phyloP scores from a whole-genome alignment of 2,329 filamentous ascomycete species.

The Massarina eburnea region DNA sequence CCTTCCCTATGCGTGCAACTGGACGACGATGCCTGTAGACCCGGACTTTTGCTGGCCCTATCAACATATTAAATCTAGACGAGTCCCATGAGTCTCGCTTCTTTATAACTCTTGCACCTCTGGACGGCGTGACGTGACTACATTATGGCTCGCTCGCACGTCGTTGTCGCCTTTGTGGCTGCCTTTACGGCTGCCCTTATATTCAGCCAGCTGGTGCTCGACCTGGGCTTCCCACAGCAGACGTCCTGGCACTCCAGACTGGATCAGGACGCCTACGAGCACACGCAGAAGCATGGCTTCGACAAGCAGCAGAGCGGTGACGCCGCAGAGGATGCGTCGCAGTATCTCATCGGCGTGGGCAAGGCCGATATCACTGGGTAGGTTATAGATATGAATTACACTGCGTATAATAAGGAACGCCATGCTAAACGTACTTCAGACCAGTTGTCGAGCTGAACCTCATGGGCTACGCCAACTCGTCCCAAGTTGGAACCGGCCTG shows the following conservation, averaged over 20 bases:
- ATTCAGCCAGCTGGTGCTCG: slow-evolving; percentile 36
- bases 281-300: slow-evolving; percentile 27
- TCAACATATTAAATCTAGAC: too few relatives aligned
- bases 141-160: slow-evolving; percentile 45
- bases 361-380: slow-evolving; percentile 74
- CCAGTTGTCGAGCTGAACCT: slow-evolving; percentile 89
- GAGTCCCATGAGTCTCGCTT: slow-evolving; percentile 8
- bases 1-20: too few relatives aligned
- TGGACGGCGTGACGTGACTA: slow-evolving; percentile 7
- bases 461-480: slow-evolving; percentile 87
- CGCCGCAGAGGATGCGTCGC: slow-evolving; percentile 40
- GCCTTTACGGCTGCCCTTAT: slow-evolving; percentile 38
- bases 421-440: slow-evolving; percentile 43
- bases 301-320: slow-evolving; percentile 31
- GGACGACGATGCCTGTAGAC: too few relatives aligned
- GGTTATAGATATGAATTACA: background rate
- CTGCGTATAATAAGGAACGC: background rate
- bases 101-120: slow-evolving; percentile 21
- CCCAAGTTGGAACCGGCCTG: slow-evolving; percentile 79
- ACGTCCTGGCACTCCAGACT: slow-evolving; percentile 40
- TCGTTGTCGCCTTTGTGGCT: slow-evolving; percentile 41
- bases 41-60: too few relatives aligned
- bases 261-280: slow-evolving; percentile 23
- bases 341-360: slow-evolving; percentile 67
- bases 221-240: slow-evolving; percentile 37